Conservation (phyloP, 805 yeast species). For the Candida michaelii region DNA sequence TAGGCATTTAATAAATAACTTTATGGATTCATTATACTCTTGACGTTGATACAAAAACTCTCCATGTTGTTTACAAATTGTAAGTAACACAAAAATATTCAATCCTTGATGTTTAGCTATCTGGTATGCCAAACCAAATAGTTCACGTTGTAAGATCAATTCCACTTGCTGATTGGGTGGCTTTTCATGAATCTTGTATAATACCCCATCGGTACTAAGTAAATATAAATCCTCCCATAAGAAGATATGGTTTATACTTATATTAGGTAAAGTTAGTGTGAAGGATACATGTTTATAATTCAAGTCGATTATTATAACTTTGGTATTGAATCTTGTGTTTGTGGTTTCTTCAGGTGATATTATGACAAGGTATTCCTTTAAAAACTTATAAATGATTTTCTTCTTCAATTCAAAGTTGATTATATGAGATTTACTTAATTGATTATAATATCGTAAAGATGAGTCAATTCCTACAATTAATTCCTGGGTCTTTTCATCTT, state of each 20-base stretch:
- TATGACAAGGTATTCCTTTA: conserved; percentile 55
- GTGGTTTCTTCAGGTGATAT: conserved; percentile 47
- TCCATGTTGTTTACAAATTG: conserved; percentile 53
- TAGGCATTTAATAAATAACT: conserved; percentile 60
- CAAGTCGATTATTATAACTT: conserved; percentile 67
- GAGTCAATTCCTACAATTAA: conserved; percentile 66
- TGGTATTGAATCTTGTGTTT: conserved; percentile 31
- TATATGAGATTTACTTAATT: conserved; percentile 51
- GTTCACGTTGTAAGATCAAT: conserved; percentile 64
- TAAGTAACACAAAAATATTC: conserved; percentile 27
- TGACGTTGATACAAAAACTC: conserved; percentile 68
- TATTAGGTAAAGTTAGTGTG: conserved; percentile 63
- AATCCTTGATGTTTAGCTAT: conserved; percentile 49
- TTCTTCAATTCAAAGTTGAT: conserved; percentile 59
- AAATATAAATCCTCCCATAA: conserved; percentile 60
- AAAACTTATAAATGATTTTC: conserved; percentile 47
- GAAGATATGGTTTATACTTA: conserved; percentile 58
- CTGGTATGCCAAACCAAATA: conserved; percentile 70
- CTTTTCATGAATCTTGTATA: conserved; percentile 68
- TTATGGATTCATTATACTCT: conserved; percentile 66
- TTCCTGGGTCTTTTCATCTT: conserved; percentile 43
- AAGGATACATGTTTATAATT: conserved; percentile 68
- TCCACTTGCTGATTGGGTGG: conserved; percentile 66
- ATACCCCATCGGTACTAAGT: conserved; percentile 71
- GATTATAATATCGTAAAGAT: conserved; percentile 63